These are phyloP conservation scores for Pleoardoris graminearum DNA, from an alignment of 2,329 filamentous ascomycete genomes.

Conservation along the genomic window DNA sequence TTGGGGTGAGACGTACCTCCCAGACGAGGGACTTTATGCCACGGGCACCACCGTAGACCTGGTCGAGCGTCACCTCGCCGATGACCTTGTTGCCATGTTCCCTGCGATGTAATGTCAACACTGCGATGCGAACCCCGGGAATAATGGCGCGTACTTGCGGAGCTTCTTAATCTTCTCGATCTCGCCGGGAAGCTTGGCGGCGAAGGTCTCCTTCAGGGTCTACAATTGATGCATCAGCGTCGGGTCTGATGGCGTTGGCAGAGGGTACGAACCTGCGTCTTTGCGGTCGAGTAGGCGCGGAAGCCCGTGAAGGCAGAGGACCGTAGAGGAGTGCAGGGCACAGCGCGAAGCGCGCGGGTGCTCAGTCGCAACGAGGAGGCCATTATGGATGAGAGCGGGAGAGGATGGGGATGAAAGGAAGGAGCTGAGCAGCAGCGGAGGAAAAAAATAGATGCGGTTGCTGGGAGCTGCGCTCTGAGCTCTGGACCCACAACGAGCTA, in stretches of 20 bases:
- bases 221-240: constrained; percentile 51
- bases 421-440: constrained; percentile 38
- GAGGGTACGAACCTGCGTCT: constrained; percentile 71
- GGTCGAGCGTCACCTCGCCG: constrained; percentile 97
- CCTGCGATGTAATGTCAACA: constrained; percentile 56
- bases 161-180: constrained; percentile 99
- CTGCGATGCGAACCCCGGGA: constrained; percentile 14
- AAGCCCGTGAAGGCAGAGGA: constrained; percentile 78
- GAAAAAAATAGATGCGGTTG: constrained; percentile 31
- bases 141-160: constrained; percentile 68
- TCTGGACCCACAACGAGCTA: constrained; percentile 5
- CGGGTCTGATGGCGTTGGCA: constrained; percentile 10
- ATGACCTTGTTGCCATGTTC: constrained; percentile 94
- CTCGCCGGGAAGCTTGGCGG: constrained; percentile 92
- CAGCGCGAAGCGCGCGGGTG: constrained; percentile 79
- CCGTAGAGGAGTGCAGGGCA: constrained; percentile 67
- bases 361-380: constrained; percentile 80
- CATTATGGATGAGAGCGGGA: constrained; percentile 61
- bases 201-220: constrained; percentile 98
- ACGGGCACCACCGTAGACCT: constrained; percentile 98
- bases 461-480: constrained; percentile 8
- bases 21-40: constrained; percentile 98
- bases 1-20: constrained; percentile 63
- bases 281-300: constrained; percentile 86
- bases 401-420: constrained; percentile 37